Percentiles rank a stretch among this genome's conserved stretches.
phyloP scores from a whole-genome alignment of 129 eudicot species.

The Chrysanthemum seticuspe region DNA sequence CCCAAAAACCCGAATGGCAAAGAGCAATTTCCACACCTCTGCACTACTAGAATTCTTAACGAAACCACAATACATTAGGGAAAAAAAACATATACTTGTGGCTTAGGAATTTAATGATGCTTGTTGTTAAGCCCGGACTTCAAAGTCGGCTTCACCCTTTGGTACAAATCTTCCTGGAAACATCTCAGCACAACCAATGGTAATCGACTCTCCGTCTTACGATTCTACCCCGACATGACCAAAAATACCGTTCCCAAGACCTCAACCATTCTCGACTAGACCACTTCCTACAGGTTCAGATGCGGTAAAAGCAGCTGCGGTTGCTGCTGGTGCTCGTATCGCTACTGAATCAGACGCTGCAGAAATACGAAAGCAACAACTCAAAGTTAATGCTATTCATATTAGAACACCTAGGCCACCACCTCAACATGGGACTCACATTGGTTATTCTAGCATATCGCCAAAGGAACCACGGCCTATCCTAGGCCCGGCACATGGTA shows the following conservation, averaged over 20 bases:
- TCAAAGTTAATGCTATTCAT: conserved; percentile 60
- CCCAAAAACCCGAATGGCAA: conserved; percentile 12
- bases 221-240: conserved; percentile 35
- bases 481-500: conserved; percentile 33
- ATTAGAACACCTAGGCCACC: conserved; percentile 49
- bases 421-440: conserved; percentile 20
- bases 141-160: conserved; percentile 34
- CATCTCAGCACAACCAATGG: conserved; percentile 26
- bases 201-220: conserved; percentile 27
- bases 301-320: conserved; percentile 80
- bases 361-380: conserved; percentile 55
- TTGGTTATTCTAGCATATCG: conserved; percentile 35
- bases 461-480: conserved; percentile 39
- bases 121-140: conserved; percentile 49
- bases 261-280: conserved; percentile 35
- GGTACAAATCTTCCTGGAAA: conserved; percentile 31
- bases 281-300: conserved; percentile 37
- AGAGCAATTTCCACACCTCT: conserved; percentile 13
- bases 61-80: too few relatives aligned
- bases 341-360: conserved; percentile 68
- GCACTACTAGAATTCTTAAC: background rate
- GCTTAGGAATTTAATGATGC: too few relatives aligned
- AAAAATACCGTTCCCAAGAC: conserved; percentile 33
- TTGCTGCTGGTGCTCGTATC: conserved; percentile 94
- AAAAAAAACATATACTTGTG: too few relatives aligned